phyloP scores from a whole-genome alignment of 768 basidiomycete species.

The Amanita thiersii region DNA sequence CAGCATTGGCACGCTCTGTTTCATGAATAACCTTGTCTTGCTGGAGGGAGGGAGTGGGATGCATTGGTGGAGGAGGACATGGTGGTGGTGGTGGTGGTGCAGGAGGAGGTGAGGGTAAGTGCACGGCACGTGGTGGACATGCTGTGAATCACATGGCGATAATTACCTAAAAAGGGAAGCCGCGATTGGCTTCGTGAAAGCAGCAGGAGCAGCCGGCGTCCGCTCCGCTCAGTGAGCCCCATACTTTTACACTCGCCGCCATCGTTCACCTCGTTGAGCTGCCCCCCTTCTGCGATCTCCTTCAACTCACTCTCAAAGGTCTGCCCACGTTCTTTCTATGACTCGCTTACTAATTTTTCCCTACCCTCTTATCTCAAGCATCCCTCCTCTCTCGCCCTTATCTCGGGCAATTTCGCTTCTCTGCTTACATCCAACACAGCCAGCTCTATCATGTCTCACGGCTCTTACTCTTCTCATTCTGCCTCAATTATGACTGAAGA shows the following conservation, averaged over 20 bases:
- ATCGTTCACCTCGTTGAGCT: not conserved
- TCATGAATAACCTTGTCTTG: constrained; percentile 19
- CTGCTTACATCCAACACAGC: not conserved
- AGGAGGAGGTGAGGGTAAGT: not conserved
- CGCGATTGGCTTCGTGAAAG: no score
- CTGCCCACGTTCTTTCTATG: not conserved
- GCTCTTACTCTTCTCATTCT: constrained; percentile 64
- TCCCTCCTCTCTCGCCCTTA: constrained; percentile 7
- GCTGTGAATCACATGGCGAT: constrained; percentile 4
- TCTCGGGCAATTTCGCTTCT: constrained; percentile 7
- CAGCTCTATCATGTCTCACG: constrained; percentile 51
- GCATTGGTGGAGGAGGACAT: constrained; percentile 2
- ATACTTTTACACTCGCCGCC: not conserved
- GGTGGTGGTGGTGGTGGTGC: not conserved
- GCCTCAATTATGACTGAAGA: constrained; percentile 82
- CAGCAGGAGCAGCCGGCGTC: not conserved
- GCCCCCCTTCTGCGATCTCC: not conserved
- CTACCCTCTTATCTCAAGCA: constrained; percentile 6
- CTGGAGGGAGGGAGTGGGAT: constrained; percentile 4
- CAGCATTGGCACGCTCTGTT: constrained; percentile 29
- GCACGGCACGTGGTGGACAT: constrained; percentile 2
- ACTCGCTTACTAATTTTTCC: not conserved
- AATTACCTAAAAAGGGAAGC: constrained; percentile 2
- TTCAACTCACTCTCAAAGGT: constrained; percentile 1
- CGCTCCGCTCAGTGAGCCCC: constrained; percentile 1